Conservation (phyloP, 148 eudicot species). For the Euryodendron excelsum region DNA sequence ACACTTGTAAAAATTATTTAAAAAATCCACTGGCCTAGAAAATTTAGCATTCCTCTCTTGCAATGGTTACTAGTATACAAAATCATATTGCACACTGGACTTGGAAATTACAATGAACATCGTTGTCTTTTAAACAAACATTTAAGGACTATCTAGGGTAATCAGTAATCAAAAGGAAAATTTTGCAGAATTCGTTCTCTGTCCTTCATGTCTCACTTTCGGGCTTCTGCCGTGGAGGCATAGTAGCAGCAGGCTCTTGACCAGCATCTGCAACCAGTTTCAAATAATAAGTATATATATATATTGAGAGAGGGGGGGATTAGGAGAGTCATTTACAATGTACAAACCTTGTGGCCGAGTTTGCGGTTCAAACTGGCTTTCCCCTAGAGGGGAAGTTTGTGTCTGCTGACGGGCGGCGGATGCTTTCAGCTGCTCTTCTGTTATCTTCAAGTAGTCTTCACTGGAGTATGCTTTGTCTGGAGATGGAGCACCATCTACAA, state of each 20-base stretch:
- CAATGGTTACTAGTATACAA: no score
- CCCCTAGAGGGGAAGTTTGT: conserved; percentile 28
- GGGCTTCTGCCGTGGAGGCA: conserved; percentile 28
- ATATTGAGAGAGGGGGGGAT: conserved; percentile 2
- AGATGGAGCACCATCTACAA: conserved; percentile 56
- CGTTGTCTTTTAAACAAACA: not conserved
- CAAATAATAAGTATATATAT: not conserved
- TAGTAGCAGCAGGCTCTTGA: conserved; percentile 36
- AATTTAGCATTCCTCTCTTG: no score
- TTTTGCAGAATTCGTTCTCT: not conserved
- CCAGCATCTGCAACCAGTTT: conserved; percentile 29
- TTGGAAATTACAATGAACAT: no score
- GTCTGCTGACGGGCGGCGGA: conserved; percentile 42
- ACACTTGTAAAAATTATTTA: no score
- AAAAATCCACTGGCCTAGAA: no score
- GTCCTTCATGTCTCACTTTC: conserved; percentile 32
- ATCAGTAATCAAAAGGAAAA: not conserved
- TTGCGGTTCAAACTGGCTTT: conserved; percentile 28
- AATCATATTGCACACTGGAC: no score
- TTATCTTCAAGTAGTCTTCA: conserved; percentile 60
- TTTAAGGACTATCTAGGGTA: not conserved
- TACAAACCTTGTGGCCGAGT: conserved; percentile 47
- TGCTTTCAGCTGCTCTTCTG: conserved; percentile 65
- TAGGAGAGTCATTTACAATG: conserved; percentile 3
- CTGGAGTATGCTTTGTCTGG: conserved; percentile 45